Base-by-base conservation (phyloP, 2,329 filamentous ascomycete genomes). In the Eurotiales sp. region DNA sequence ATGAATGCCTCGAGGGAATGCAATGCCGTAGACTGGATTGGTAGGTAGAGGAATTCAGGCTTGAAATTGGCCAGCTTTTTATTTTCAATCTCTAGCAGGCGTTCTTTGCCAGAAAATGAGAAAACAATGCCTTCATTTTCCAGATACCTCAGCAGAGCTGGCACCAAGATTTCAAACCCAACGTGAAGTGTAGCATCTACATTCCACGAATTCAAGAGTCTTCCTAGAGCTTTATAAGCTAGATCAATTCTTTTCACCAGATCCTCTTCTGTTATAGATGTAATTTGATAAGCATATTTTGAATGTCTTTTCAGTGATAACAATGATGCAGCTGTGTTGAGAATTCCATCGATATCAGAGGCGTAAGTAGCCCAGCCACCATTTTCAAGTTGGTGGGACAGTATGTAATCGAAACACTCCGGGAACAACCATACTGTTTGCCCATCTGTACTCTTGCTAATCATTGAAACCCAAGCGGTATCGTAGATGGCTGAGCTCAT, bases 1-100 rank as follows among this genome's bases (percentile, higher is more conserved):
- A 67, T 61, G 42, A 72, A 70, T 0, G 68, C 68, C 45, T 74
- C 72, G 0, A 74, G 55, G 0, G 70, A 72, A 51, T 73, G 68
- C 3, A 71, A 51, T 0, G 61, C 46, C 0, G 70, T 67, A 8
- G 59, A 61, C 34, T 63, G 60, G 23, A 55, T 34, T n/a, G 55
- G 52, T 2, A 55, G 55, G 39, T 65, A 66, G 4, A 70, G 55
- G n/a, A 60, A 56, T 27, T 63, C 61, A 1, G 61, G 57, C 12
- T 45, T 50, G 40, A 70, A 64, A 17, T 56, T 57, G 10, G 59
- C 55, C 49, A 67, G 32, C 49, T 68, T 70, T 8, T 57, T 51
- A 4, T 59, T 49, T 5, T 63, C 56, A 14, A 67, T 55, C 39
- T 59, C 47, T 37, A 58, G 54, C 6, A 69, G 50, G 2, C 39